Percentiles rank a stretch among this genome's conserved stretches.
phyloP scores from a whole-genome alignment of 1,139 yeast species.

The Candida sp. region DNA sequence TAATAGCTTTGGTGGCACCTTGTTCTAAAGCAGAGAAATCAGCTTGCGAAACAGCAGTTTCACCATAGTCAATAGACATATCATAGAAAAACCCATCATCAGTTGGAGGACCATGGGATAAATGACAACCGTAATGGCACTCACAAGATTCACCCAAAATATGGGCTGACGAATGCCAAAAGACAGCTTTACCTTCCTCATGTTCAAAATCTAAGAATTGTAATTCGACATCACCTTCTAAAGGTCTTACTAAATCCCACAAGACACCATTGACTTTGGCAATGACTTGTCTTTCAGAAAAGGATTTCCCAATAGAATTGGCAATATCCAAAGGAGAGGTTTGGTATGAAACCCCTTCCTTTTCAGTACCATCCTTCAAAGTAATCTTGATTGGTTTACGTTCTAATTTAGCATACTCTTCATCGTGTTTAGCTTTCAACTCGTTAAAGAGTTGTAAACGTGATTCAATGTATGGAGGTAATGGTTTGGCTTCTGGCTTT shows the following conservation, averaged over 20 bases:
- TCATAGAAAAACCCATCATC: constrained; percentile 98
- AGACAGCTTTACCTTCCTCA: constrained; percentile 91
- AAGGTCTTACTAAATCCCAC: constrained; percentile 96
- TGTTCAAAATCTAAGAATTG: constrained; percentile 68
- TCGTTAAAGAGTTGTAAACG: constrained; percentile 79
- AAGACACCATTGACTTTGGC: constrained; percentile 85
- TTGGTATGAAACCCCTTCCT: constrained; percentile 82
- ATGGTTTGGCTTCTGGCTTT: constrained; percentile 29
- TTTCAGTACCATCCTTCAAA: constrained; percentile 79
- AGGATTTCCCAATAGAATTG: constrained; percentile 77
- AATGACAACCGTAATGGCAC: constrained; percentile 92
- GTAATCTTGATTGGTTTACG: constrained; percentile 68
- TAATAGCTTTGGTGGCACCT: constrained; percentile 87
- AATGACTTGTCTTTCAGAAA: constrained; percentile 79
- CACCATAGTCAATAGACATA: constrained; percentile 82
- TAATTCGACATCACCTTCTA: constrained; percentile 68
- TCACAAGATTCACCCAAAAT: constrained; percentile 98
- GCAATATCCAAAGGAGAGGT: constrained; percentile 91
- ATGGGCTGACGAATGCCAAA: constrained; percentile 99
- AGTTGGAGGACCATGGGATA: constrained; percentile 91
- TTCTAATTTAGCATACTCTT: constrained; percentile 58
- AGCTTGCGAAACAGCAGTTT: constrained; percentile 68
- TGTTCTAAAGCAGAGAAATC: constrained; percentile 87
- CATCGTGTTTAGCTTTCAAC: constrained; percentile 77
- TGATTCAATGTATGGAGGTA: constrained; percentile 75